These are phyloP conservation scores for Hirschioporus abietinus DNA, from an alignment of 768 basidiomycete species.

Conservation along the genomic window DNA sequence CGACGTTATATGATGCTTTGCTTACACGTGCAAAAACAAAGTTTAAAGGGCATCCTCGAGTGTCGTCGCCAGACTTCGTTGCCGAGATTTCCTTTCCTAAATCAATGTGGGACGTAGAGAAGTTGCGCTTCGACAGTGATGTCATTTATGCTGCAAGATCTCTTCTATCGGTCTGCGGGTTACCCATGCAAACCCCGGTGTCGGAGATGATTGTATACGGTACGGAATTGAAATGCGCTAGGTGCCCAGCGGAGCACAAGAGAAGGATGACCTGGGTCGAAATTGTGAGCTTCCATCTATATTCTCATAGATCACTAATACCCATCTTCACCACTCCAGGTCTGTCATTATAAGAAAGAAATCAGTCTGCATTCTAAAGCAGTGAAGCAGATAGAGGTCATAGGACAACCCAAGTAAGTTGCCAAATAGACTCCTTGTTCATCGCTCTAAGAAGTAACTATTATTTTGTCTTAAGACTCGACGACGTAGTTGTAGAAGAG, in stretches of 20 bases:
- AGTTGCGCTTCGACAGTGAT: background rate
- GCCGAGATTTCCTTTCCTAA: background rate
- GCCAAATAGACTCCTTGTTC: too few relatives aligned
- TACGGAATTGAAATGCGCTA: background rate
- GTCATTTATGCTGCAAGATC: background rate
- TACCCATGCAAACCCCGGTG: background rate
- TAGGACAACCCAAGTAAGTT: background rate
- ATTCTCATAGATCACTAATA: background rate
- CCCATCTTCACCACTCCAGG: background rate
- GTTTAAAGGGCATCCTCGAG: background rate
- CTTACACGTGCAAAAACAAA: background rate
- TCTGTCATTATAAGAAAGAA: background rate
- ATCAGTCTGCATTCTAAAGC: background rate
- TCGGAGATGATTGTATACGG: background rate
- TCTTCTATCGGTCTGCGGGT: background rate
- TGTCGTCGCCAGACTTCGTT: background rate
- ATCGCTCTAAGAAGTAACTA: too few relatives aligned
- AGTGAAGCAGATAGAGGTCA: background rate
- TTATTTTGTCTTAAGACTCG: too few relatives aligned
- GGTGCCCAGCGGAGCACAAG: background rate
- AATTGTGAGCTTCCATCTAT: background rate
- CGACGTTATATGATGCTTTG: background rate
- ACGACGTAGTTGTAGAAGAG: background rate
- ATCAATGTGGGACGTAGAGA: background rate
- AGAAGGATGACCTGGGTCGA: background rate